Evolutionary conservation across 345 rosid species (phyloP).

Genomic region (Eucalyptus marginata): DNA sequence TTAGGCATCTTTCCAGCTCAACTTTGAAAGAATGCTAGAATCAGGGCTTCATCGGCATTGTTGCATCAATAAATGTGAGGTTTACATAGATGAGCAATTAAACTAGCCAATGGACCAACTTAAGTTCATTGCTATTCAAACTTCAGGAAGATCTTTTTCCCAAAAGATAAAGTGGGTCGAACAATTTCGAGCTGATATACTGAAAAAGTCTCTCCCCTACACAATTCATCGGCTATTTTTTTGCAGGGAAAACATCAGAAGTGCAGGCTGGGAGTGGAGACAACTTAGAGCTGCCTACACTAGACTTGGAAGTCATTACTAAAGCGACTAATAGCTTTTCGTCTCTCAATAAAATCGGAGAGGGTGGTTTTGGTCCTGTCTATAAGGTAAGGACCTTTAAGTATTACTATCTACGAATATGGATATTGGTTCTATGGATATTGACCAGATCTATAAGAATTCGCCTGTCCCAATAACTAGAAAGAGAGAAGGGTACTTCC

Average conservation of each 20-base stretch:
- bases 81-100: neutral
- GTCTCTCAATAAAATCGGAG: conserved; percentile 6
- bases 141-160: neutral
- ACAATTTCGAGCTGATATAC: neutral
- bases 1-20: neutral
- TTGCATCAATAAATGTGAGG: neutral
- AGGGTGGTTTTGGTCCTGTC: conserved; percentile 32
- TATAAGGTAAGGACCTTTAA: conserved; percentile 12
- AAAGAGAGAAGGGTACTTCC: neutral
- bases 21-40: neutral
- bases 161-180: neutral
- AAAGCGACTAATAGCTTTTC: conserved; percentile 15
- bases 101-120: neutral
- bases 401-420: neutral
- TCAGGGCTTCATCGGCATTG: neutral
- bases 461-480: neutral
- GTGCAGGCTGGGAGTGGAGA: neutral
- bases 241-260: neutral
- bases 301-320: neutral
- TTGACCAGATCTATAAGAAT: neutral
- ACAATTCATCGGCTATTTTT: neutral
- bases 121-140: neutral
- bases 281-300: neutral
- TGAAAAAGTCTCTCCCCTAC: neutral
- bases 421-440: no score